phyloP scores from a whole-genome alignment of 1,284 basidiomycete genomes.

The Ustilago hordei region DNA sequence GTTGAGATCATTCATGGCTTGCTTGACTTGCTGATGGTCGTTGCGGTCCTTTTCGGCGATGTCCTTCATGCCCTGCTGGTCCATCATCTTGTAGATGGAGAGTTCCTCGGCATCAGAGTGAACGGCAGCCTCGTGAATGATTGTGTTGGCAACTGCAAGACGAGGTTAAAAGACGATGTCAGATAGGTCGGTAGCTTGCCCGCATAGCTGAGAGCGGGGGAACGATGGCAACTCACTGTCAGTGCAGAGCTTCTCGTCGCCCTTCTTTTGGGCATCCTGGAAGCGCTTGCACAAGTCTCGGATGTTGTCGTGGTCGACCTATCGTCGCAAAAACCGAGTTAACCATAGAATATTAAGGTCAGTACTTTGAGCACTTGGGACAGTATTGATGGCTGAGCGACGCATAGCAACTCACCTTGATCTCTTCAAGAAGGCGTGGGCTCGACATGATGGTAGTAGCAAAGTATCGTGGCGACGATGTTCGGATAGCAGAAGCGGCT shows the following conservation, averaged over 20 bases:
- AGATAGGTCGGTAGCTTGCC: neutral
- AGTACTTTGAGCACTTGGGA: neutral
- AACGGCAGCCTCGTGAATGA: constrained; percentile 35
- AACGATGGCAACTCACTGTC: constrained; percentile 12
- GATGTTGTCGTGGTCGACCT: constrained; percentile 57
- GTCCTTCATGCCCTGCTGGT: constrained; percentile 24
- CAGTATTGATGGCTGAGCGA: neutral
- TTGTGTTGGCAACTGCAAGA: constrained; percentile 34
- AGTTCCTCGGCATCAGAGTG: constrained; percentile 51
- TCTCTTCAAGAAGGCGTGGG: constrained; percentile 24
- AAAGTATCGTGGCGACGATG: constrained; percentile 8
- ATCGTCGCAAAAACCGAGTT: neutral
- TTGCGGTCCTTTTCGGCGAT: constrained; percentile 39
- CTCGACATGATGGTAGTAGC: constrained; percentile 22
- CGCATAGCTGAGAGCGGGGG: neutral
- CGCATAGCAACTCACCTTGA: constrained; percentile 28
- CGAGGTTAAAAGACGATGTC: neutral
- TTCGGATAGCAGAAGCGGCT: neutral
- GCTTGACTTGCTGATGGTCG: constrained; percentile 59
- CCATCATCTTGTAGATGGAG: constrained; percentile 55
- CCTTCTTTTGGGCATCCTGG: constrained; percentile 18
- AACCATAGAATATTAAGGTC: neutral
- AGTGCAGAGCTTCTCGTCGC: constrained; percentile 35
- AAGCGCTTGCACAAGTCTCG: constrained; percentile 46
- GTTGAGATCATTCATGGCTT: constrained; percentile 46